These are phyloP conservation scores for Colletotrichum tropicale DNA, from an alignment of 2,329 filamentous ascomycete species.

Conservation along the genomic window DNA sequence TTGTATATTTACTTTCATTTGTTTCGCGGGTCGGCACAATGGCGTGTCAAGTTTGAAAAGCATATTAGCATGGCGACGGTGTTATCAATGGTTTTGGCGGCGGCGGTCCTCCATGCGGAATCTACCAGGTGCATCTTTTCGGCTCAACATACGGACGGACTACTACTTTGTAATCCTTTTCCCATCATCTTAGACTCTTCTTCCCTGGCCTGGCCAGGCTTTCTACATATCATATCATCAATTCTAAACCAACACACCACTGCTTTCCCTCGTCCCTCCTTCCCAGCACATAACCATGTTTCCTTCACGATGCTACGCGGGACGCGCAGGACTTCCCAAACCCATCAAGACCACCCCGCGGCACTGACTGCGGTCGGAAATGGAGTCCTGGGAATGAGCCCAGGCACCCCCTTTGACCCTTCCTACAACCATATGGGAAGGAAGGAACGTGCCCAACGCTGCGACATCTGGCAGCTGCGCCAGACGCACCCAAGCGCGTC, in stretches of 20 bases:
- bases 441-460: conserved; percentile 3
- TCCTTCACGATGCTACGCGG: not conserved
- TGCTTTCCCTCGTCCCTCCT: not conserved
- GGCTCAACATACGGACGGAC: not conserved
- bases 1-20: conserved; percentile 6
- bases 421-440: not conserved
- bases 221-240: not conserved
- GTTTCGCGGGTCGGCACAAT: not conserved
- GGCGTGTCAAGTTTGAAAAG: not conserved
- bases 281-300: not conserved
- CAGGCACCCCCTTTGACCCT: not conserved
- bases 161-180: conserved; percentile 5
- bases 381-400: not conserved
- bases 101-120: not conserved
- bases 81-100: not conserved
- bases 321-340: not conserved
- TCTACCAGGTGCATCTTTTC: conserved; percentile 3
- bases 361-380: not conserved
- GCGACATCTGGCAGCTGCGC: conserved; percentile 5
- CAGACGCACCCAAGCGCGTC: conserved; percentile 1
- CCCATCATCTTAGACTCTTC: not conserved
- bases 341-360: no score
- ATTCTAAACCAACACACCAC: not conserved
- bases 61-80: conserved; percentile 18
- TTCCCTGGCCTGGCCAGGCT: not conserved